A percentile compares a stretch with the other conserved stretches of the same genome.
Evolutionary conservation across 2,329 filamentous ascomycete genomes (phyloP).

Genomic region (Monosporascus cannonballus): DNA sequence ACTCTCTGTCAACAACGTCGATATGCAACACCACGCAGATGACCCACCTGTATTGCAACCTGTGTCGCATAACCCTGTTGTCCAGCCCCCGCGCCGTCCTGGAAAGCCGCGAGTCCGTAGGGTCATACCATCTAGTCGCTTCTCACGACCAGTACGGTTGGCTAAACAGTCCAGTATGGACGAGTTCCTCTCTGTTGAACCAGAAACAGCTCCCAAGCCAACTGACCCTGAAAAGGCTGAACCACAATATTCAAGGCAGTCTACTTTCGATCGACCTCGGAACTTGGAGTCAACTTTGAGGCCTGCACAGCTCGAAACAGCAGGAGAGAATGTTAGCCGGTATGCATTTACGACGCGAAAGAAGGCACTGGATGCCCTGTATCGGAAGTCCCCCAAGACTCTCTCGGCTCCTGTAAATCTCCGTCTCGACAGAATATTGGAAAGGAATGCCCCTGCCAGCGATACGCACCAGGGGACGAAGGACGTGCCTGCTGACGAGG

Average conservation of each 20-base stretch:
- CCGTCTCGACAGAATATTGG: conserved; percentile 31
- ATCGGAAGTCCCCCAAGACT: conserved; percentile 32
- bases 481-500: conserved; percentile 1
- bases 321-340: conserved; percentile 28
- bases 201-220: conserved; percentile 3
- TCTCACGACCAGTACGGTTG: conserved; percentile 20
- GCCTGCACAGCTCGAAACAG: conserved; percentile 52
- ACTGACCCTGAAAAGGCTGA: not conserved
- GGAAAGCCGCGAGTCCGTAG: conserved; percentile 7
- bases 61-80: conserved; percentile 15
- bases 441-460: conserved; percentile 13
- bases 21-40: conserved; percentile 12
- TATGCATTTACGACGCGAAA: conserved; percentile 46
- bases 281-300: conserved; percentile 22
- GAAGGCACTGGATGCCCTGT: conserved; percentile 48
- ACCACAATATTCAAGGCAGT: conserved; percentile 2
- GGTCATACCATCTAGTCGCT: conserved; percentile 13
- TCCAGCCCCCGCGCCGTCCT: not conserved
- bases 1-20: conserved; percentile 25
- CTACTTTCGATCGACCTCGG: conserved; percentile 5
- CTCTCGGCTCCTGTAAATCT: conserved; percentile 19
- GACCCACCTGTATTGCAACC: conserved; percentile 14
- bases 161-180: conserved; percentile 24
- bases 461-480: conserved; percentile 1
- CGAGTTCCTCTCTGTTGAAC: conserved; percentile 22